Evolutionary conservation across 2,329 filamentous ascomycete genomes (phyloP).

Genomic region (Trichoderma sp.): DNA sequence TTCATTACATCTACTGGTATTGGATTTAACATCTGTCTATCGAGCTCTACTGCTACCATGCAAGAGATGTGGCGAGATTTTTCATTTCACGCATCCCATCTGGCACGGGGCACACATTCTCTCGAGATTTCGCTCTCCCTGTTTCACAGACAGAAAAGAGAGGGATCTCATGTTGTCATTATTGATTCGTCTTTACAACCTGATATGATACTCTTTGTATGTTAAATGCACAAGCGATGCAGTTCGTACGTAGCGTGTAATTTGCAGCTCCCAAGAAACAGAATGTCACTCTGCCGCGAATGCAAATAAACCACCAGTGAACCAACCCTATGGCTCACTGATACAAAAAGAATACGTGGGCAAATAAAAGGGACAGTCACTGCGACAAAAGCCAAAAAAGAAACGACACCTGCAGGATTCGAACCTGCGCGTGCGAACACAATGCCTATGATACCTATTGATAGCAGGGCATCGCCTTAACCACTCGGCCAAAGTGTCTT

Average conservation of each 20-base stretch:
- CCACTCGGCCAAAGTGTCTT: constrained; percentile 20
- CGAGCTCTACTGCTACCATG: not conserved
- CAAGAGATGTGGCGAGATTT: not conserved
- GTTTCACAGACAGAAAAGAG: not conserved
- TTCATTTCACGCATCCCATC: not conserved
- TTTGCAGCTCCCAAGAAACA: not conserved
- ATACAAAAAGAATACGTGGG: too few relatives aligned
- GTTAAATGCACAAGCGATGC: not conserved
- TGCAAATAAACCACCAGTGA: not conserved
- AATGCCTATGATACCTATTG: constrained; percentile 16
- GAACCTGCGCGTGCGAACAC: constrained; percentile 20
- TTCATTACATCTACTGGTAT: not conserved
- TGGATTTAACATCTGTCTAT: not conserved
- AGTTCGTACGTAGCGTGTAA: not conserved
- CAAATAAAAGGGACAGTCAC: not conserved
- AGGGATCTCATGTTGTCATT: not conserved
- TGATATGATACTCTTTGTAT: not conserved
- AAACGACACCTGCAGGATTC: constrained; percentile 20
- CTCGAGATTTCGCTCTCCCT: not conserved
- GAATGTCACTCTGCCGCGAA: not conserved
- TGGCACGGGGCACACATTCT: not conserved
- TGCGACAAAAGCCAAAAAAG: not conserved
- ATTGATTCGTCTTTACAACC: not conserved
- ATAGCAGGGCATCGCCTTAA: constrained; percentile 21
- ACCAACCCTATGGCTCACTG: too few relatives aligned